Conservation (phyloP, 805 yeast genomes). For the Candida nanaspora region DNA sequence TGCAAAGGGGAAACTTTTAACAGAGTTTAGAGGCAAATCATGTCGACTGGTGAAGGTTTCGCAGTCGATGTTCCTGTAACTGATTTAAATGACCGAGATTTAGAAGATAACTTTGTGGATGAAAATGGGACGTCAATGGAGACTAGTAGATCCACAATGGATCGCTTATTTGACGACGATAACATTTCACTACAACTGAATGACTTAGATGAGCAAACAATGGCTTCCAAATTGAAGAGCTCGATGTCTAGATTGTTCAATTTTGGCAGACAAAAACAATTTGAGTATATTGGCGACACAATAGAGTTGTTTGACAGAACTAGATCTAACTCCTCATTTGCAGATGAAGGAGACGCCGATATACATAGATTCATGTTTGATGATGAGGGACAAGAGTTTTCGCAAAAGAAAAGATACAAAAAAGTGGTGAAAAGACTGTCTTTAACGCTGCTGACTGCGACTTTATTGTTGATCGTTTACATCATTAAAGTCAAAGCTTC, state of each 20-base stretch:
- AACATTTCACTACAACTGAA: constrained; percentile 9
- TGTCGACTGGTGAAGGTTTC: constrained; percentile 7
- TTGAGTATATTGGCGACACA: constrained; percentile 2
- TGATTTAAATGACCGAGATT: constrained; percentile 37
- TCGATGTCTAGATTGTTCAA: not conserved
- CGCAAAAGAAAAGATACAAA: constrained; percentile 4
- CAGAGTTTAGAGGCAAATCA: not conserved
- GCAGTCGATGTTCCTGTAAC: constrained; percentile 48
- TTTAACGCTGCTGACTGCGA: constrained; percentile 4
- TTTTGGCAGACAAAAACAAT: not conserved
- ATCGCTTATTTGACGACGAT: constrained; percentile 7
- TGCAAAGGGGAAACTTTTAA: not conserved
- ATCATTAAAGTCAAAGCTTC: not conserved
- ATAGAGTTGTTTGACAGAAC: constrained; percentile 8
- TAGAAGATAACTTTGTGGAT: constrained; percentile 19
- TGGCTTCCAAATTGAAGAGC: not conserved
- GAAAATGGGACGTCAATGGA: not conserved
- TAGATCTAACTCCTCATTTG: constrained; percentile 13
- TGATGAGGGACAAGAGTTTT: constrained; percentile 1
- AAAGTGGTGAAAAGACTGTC: constrained; percentile 5
- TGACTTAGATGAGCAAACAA: not conserved
- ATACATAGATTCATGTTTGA: not conserved
- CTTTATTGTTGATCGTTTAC: constrained; percentile 4
- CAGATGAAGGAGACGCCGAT: constrained; percentile 1
- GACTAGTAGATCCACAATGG: constrained; percentile 2